Conservation (phyloP, 805 yeast genomes). For the Candida broadrunensis region DNA sequence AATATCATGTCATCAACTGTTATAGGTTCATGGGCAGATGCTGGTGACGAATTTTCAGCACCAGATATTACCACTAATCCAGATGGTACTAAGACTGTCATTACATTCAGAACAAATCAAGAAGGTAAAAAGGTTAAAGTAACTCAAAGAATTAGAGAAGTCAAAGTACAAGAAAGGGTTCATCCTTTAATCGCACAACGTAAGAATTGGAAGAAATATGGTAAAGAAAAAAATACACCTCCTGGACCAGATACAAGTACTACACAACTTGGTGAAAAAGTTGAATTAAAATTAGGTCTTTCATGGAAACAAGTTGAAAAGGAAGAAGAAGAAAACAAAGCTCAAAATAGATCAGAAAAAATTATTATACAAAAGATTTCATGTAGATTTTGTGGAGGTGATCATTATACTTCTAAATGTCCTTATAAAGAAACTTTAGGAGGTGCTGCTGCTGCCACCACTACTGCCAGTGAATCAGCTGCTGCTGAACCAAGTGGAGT, state of each 20-base stretch:
- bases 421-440: slow-evolving; percentile 87
- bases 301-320: slow-evolving; percentile 77
- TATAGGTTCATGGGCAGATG: slow-evolving; percentile 67
- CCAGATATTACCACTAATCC: slow-evolving; percentile 74
- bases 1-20: slow-evolving; percentile 28
- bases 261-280: slow-evolving; percentile 84
- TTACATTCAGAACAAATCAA: slow-evolving; percentile 69
- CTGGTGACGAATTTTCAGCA: slow-evolving; percentile 66
- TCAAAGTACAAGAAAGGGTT: slow-evolving; percentile 75
- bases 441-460: slow-evolving; percentile 39
- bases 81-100: slow-evolving; percentile 88
- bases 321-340: slow-evolving; percentile 59
- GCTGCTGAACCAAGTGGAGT: slow-evolving; percentile 18
- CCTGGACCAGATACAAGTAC: slow-evolving; percentile 89
- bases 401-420: slow-evolving; percentile 91
- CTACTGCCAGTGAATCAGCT: slow-evolving; percentile 32
- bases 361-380: slow-evolving; percentile 43
- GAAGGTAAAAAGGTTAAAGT: slow-evolving; percentile 83
- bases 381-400: slow-evolving; percentile 94
- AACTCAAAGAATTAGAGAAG: slow-evolving; percentile 79
- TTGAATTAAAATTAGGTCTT: slow-evolving; percentile 69
- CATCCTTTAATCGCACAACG: slow-evolving; percentile 85
- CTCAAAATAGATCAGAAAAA: slow-evolving; percentile 40
- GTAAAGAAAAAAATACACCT: slow-evolving; percentile 66
- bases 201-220: slow-evolving; percentile 85